Evolutionary conservation across 768 basidiomycete genomes (phyloP), one percentile per base, ranked within the genome.

Genomic region (Dendrothele bispora): DNA sequence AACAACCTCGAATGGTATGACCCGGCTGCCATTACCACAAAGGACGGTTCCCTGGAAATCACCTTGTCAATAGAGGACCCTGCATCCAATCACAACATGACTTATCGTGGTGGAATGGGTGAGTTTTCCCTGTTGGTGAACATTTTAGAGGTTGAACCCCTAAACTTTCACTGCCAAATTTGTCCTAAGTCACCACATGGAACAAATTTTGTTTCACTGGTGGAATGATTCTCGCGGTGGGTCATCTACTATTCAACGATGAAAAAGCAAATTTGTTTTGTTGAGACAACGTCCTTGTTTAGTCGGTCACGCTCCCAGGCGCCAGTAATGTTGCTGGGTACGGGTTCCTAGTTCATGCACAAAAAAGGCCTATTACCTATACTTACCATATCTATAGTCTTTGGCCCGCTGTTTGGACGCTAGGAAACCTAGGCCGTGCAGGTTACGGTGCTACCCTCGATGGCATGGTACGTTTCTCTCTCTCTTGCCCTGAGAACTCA

Each of bases 181-280:
- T n/a, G n/a, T n/a, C n/a, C n/a, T n/a, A n/a, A n/a, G 27, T 48
- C 12, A 27, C 46, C 4, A 34, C 48, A 7, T 68, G 70, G 78
- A 85, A 84, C 63, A 83, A 84, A 66, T 82, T 94, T 53, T 91
- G 88, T 64, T 91, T 91, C 63, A 88, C 87, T 14, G 86, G 86
- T 4, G 90, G 89, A 30, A 64, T 88, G 39, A 74, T 89, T 43
- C 88, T 83, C 66, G 66, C 70, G 27, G 51, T 51, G 48, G 48
- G 54, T 10, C 52, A 57, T 40, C 44, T 57, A 17, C 73, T n/a
- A n/a, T n/a, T n/a, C n/a, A n/a, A n/a, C n/a, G n/a, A n/a, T n/a
- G n/a, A n/a, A n/a, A n/a, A n/a, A n/a, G n/a, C n/a, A n/a, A n/a
- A n/a, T n/a, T n/a, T n/a, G n/a, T n/a, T n/a, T n/a, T n/a, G n/a